Evolutionary conservation across 75 land plant genomes (phyloP).

Genomic region (Selaginella moellendorffii): DNA sequence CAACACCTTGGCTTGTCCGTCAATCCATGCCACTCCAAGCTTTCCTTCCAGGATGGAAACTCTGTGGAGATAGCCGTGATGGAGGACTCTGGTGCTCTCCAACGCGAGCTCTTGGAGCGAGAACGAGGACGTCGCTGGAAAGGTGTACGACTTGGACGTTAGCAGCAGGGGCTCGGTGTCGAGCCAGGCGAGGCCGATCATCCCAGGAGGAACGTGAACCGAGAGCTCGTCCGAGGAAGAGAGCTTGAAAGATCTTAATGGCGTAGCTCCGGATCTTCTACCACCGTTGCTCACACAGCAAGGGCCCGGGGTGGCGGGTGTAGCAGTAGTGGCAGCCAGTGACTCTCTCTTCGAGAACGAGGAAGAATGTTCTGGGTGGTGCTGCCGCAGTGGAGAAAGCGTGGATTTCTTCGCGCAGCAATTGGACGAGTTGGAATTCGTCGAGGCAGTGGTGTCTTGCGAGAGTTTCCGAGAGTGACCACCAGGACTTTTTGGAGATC

Average conservation of each 20-base stretch:
- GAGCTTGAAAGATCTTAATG: not conserved
- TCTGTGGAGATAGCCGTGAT: constrained; percentile 8
- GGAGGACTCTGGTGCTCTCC: not conserved
- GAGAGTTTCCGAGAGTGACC: not conserved
- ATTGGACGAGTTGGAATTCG: no score
- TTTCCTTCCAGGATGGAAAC: constrained; percentile 4
- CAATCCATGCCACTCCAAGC: constrained; percentile 12
- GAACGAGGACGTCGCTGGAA: not conserved
- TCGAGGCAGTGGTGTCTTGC: not conserved
- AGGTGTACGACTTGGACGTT: not conserved
- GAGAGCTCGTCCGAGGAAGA: not conserved
- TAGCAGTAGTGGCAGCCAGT: no score
- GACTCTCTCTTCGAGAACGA: no score
- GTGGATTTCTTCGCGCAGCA: not conserved
- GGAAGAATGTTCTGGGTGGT: no score
- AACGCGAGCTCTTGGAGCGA: not conserved
- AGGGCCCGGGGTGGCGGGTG: no score
- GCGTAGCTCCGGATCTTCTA: not conserved
- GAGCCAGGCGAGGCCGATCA: constrained; percentile 10
- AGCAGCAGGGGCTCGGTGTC: constrained; percentile 4
- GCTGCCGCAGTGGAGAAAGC: not conserved
- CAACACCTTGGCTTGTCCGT: constrained; percentile 4
- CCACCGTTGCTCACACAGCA: no score
- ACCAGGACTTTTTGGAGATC: no score
- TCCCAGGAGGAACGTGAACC: not conserved